A percentile compares a stretch with the other conserved stretches of the same genome.
Conservation (phyloP, 768 basidiomycete genomes). For the Termitomyces sp. region DNA sequence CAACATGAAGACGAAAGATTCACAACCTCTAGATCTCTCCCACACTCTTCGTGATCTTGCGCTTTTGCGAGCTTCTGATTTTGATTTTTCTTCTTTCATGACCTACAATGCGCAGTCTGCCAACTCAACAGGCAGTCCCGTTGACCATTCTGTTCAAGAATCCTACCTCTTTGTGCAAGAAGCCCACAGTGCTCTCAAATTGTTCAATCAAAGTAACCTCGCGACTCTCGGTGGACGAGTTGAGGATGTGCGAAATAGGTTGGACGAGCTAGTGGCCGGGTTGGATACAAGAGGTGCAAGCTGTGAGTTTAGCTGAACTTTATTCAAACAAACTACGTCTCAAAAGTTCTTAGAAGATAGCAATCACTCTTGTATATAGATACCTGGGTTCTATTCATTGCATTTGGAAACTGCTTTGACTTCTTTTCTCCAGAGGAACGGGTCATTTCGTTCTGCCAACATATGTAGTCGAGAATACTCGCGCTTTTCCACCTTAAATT, state of each 20-base stretch:
- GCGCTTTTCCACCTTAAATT: background rate
- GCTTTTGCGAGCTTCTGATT: slow-evolving; percentile 54
- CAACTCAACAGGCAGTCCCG: slow-evolving; percentile 12
- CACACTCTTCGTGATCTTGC: slow-evolving; percentile 71
- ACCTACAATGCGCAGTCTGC: slow-evolving; percentile 12
- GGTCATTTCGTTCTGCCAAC: background rate
- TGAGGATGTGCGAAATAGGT: slow-evolving; percentile 47
- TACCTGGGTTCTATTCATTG: background rate
- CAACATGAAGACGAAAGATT: slow-evolving; percentile 23
- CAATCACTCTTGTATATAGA: background rate
- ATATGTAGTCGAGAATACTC: background rate
- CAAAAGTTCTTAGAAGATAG: background rate
- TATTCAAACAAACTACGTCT: background rate
- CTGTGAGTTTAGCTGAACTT: slow-evolving; percentile 4
- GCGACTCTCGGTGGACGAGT: slow-evolving; percentile 49
- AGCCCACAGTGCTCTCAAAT: slow-evolving; percentile 51
- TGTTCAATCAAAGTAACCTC: slow-evolving; percentile 47
- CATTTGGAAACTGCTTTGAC: background rate
- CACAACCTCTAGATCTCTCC: slow-evolving; percentile 49
- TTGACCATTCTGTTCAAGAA: slow-evolving; percentile 37
- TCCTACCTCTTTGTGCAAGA: slow-evolving; percentile 59
- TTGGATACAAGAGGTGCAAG: slow-evolving; percentile 13
- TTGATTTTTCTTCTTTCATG: slow-evolving; percentile 26
- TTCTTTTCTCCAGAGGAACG: background rate
- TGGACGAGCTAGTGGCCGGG: slow-evolving; percentile 48